Percentiles rank a stretch among this genome's conserved stretches.
These are phyloP conservation scores for Hypsizygus marmoreus DNA, from an alignment of 768 basidiomycete species.

Conservation along the genomic window DNA sequence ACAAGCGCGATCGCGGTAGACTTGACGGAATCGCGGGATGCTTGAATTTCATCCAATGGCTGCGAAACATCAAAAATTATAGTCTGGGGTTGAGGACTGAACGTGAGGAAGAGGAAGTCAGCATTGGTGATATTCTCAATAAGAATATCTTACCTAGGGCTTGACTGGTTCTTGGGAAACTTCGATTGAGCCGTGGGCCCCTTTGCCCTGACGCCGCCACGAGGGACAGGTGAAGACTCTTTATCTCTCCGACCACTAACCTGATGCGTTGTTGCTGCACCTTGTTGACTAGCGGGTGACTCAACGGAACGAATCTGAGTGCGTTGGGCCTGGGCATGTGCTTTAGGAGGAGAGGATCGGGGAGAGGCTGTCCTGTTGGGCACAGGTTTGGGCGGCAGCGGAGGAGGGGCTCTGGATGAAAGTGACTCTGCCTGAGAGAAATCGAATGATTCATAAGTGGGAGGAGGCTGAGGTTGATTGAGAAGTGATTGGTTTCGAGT, in stretches of 20 bases:
- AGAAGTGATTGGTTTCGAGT: slow-evolving; percentile 49
- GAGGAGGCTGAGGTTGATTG: slow-evolving; percentile 33
- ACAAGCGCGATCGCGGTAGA: slow-evolving; percentile 91
- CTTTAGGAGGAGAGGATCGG: slow-evolving; percentile 67
- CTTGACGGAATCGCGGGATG: slow-evolving; percentile 74
- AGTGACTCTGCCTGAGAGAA: slow-evolving; percentile 45
- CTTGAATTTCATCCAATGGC: slow-evolving; percentile 72
- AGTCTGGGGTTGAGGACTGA: slow-evolving; percentile 65
- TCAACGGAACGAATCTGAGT: slow-evolving; percentile 52
- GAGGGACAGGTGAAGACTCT: slow-evolving; percentile 69
- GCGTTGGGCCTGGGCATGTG: slow-evolving; percentile 49
- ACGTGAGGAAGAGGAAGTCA: slow-evolving; percentile 1
- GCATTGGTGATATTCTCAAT: slow-evolving; percentile 3
- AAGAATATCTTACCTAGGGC: slow-evolving; percentile 51
- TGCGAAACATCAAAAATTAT: slow-evolving; percentile 79
- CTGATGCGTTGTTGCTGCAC: slow-evolving; percentile 23
- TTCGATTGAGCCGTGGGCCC: slow-evolving; percentile 41
- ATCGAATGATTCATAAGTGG: slow-evolving; percentile 52
- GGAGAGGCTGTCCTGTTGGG: slow-evolving; percentile 54
- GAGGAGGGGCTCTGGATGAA: slow-evolving; percentile 54
- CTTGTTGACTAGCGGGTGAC: slow-evolving; percentile 48
- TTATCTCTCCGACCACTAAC: slow-evolving; percentile 56
- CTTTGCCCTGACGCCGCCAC: slow-evolving; percentile 41
- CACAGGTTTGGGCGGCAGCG: slow-evolving; percentile 62
- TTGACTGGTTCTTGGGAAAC: slow-evolving; percentile 49